Evolutionary conservation across 2,329 filamentous ascomycete genomes (phyloP), one percentile per base, ranked within the genome.

Genomic region (Ophiosphaerella korrae): DNA sequence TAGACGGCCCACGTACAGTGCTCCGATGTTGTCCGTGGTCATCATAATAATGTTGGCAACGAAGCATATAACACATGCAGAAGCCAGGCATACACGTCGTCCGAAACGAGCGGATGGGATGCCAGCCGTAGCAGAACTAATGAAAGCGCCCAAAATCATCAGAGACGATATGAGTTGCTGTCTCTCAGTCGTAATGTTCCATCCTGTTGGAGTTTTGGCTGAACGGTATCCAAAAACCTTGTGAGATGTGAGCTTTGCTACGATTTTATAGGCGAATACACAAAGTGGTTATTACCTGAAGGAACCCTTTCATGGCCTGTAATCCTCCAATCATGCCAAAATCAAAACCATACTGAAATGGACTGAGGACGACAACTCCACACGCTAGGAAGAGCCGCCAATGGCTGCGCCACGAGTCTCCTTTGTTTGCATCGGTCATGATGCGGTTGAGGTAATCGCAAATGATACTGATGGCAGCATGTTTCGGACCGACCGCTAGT

Each of bases 1-100:
- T 6, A 84, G 67, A 33, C 82, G 78, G 8, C 80, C 82, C 21
- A 77, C 75, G 49, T 85, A 84, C 5, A 85, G 76, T 1, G 77
- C 80, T 13, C 75, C 80, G 33, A 85, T 82, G 48, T 73, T 66
- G 6, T 74, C 77, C 0, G 80, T 83, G 3, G 78, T 75, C 80
- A 84, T 84, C 82, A 84, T 84, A 59, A 84, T 75, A 14, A 83
- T 71, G 54, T 84, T 84, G 13, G 81, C 74, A 3, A 80, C 67
- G 53, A 73, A 75, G 55, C 80, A 82, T 7, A 81, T 65, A 1
- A 78, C n/a, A 48, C 78, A 80, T 2, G 80, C 81, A 3, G 75
- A 40, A 66, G 75, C 79, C 12, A 83, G 69, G 45, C 77, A 77
- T 1, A 60, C 29, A 44, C 76, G 77, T 4, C 80, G 75, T 9